A percentile compares a stretch with the other conserved stretches of the same genome.
phyloP scores from a whole-genome alignment of 1,284 basidiomycete species.

The Irpex lacteus region DNA sequence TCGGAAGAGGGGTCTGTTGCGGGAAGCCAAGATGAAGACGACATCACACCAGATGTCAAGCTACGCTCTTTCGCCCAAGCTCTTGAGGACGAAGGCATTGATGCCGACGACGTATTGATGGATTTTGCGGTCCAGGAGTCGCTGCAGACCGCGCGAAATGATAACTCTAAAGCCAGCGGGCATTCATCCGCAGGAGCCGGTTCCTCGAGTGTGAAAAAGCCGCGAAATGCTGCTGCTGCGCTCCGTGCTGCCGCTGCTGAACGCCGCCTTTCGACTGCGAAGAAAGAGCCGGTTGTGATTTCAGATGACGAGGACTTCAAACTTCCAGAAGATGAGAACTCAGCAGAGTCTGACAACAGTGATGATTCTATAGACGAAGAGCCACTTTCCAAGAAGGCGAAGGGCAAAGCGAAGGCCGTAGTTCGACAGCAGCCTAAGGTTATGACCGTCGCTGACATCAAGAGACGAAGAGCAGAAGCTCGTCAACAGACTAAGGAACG shows the following conservation, averaged over 20 bases:
- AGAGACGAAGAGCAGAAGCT: slow-evolving; percentile 27
- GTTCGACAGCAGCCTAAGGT: slow-evolving; percentile 20
- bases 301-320: slow-evolving; percentile 15
- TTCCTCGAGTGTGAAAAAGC: slow-evolving; percentile 29
- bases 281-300: slow-evolving; percentile 17
- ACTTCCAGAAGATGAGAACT: slow-evolving; percentile 5
- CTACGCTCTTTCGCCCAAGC: slow-evolving; percentile 13
- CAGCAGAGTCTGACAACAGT: slow-evolving; percentile 27
- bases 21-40: slow-evolving; percentile 20
- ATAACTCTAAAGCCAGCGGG: slow-evolving; percentile 21
- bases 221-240: slow-evolving; percentile 39
- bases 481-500: slow-evolving; percentile 15
- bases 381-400: slow-evolving; percentile 32
- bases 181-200: slow-evolving; percentile 37
- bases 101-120: slow-evolving; percentile 58
- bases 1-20: slow-evolving; percentile 36
- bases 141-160: slow-evolving; percentile 37
- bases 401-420: slow-evolving; percentile 24
- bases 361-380: slow-evolving; percentile 40
- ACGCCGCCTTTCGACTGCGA: slow-evolving; percentile 35
- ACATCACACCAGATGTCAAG: slow-evolving; percentile 4
- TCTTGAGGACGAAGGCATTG: slow-evolving; percentile 29
- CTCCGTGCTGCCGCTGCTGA: slow-evolving; percentile 53
- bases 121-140: slow-evolving; percentile 56
- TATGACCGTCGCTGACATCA: slow-evolving; percentile 38